A percentile compares a stretch with the other conserved stretches of the same genome.
Evolutionary conservation across 352 stramenopile species (phyloP).

Genomic region (Globisporangium mamillatum): DNA sequence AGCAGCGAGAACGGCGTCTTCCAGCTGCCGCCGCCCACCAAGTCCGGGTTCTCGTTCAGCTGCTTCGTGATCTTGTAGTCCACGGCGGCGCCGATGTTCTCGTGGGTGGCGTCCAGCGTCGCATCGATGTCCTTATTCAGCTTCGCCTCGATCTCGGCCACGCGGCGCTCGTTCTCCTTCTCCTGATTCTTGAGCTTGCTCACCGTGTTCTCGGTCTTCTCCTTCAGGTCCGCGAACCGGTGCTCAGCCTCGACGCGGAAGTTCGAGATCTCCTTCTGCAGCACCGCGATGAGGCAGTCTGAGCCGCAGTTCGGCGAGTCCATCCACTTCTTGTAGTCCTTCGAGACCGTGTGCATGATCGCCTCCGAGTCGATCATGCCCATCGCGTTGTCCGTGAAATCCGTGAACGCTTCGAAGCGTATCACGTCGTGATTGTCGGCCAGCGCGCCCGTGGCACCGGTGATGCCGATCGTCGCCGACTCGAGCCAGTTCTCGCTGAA

Average conservation of each 20-base stretch:
- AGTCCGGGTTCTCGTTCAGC: conserved; percentile 63
- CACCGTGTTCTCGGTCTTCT: conserved; percentile 84
- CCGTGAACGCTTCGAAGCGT: conserved; percentile 66
- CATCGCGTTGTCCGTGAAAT: conserved; percentile 44
- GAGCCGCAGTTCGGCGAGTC: conserved; percentile 73
- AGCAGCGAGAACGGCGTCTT: conserved; percentile 80
- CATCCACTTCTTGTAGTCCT: conserved; percentile 84
- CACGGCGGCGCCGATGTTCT: conserved; percentile 53
- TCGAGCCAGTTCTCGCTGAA: conserved; percentile 65
- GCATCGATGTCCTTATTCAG: conserved; percentile 59
- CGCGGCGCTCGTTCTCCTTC: conserved; percentile 68
- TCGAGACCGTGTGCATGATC: conserved; percentile 78
- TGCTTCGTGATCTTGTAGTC: conserved; percentile 80
- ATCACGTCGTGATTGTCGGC: conserved; percentile 88
- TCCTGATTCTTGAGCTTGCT: conserved; percentile 74
- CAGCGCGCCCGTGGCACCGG: conserved; percentile 65
- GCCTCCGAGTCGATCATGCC: conserved; percentile 56
- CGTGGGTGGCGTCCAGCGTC: conserved; percentile 57
- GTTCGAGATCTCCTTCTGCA: conserved; percentile 78
- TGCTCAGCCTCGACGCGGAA: conserved; percentile 82
- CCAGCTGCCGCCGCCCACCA: conserved; percentile 55
- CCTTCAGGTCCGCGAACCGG: conserved; percentile 79
- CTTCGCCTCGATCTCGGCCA: conserved; percentile 69
- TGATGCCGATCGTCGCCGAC: conserved; percentile 68
- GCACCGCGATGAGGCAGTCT: conserved; percentile 72